phyloP scores from a whole-genome alignment of 2,329 filamentous ascomycete species.

The Stagonosporopsis vannaccii region DNA sequence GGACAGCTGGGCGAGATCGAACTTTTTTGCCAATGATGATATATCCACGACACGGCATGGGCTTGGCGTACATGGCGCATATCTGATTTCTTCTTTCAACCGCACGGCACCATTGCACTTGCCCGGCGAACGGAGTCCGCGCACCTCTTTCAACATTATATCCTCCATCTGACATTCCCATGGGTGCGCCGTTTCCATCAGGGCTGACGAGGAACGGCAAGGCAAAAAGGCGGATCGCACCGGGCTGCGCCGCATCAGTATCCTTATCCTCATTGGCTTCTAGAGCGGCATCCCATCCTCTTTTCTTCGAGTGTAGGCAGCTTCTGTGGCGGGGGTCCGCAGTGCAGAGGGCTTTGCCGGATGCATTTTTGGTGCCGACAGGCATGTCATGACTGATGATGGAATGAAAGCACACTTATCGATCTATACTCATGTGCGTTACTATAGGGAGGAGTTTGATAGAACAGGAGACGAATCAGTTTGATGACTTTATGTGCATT shows the following conservation, averaged over 20 bases:
- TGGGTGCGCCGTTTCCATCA: conserved; percentile 8
- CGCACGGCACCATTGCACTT: conserved; percentile 8
- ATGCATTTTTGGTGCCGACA: conserved; percentile 6
- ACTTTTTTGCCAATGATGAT: conserved; percentile 50
- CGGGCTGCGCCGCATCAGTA: conserved; percentile 10
- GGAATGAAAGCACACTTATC: conserved; percentile 21
- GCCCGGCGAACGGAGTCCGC: conserved; percentile 13
- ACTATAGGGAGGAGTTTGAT: conserved; percentile 15
- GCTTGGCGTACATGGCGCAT: conserved; percentile 11
- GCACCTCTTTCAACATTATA: conserved; percentile 16
- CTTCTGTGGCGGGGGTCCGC: not conserved
- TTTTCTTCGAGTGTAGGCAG: conserved; percentile 8
- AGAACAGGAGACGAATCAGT: conserved; percentile 14
- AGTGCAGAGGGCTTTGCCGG: not conserved
- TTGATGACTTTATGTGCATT: not conserved
- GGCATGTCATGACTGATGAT: conserved; percentile 16
- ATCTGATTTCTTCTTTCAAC: conserved; percentile 4
- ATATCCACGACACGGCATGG: conserved; percentile 17
- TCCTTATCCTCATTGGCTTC: conserved; percentile 10
- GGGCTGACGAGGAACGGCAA: conserved; percentile 9
- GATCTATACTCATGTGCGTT: conserved; percentile 21
- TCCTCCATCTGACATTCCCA: conserved; percentile 15
- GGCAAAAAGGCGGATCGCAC: conserved; percentile 4
- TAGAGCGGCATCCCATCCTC: conserved; percentile 8
- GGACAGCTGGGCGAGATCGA: conserved; percentile 89